Conservation (phyloP, 495 filamentous ascomycete genomes). For the Aspergillus wentii region DNA sequence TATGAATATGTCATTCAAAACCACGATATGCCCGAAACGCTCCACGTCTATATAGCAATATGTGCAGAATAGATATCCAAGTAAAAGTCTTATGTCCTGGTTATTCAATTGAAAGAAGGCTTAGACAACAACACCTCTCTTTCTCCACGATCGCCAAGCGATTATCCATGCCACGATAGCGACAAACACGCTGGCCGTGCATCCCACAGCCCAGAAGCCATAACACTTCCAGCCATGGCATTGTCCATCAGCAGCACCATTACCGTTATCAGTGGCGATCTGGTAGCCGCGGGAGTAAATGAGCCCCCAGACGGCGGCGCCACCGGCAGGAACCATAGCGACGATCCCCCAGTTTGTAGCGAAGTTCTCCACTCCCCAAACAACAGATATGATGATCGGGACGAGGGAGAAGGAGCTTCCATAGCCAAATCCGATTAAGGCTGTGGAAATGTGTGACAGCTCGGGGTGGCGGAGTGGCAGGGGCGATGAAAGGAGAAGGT, state of each 20-base stretch:
- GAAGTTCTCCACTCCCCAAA: conserved; percentile 98
- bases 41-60: too few relatives aligned
- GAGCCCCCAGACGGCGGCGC: conserved; percentile 79
- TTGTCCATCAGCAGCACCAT: conserved; percentile 28
- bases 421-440: conserved; percentile 82
- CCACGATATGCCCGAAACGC: too few relatives aligned
- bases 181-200: conserved; percentile 64
- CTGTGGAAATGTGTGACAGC: conserved; percentile 76
- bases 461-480: conserved; percentile 58
- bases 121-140: conserved; percentile 73
- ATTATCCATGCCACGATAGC: conserved; percentile 67
- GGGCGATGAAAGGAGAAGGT: conserved; percentile 69
- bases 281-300: conserved; percentile 82
- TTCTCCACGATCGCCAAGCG: conserved; percentile 87
- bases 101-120: too few relatives aligned
- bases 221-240: conserved; percentile 77
- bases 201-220: conserved; percentile 76
- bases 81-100: too few relatives aligned
- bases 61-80: too few relatives aligned
- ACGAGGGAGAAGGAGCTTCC: conserved; percentile 84
- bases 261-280: conserved; percentile 40
- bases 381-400: conserved; percentile 86
- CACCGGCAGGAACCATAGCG: conserved; percentile 79
- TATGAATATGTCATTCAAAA: too few relatives aligned
- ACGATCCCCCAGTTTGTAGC: conserved; percentile 97